Base-by-base conservation (phyloP, 1,139 yeast genomes). In the Geotrichum siamense region DNA sequence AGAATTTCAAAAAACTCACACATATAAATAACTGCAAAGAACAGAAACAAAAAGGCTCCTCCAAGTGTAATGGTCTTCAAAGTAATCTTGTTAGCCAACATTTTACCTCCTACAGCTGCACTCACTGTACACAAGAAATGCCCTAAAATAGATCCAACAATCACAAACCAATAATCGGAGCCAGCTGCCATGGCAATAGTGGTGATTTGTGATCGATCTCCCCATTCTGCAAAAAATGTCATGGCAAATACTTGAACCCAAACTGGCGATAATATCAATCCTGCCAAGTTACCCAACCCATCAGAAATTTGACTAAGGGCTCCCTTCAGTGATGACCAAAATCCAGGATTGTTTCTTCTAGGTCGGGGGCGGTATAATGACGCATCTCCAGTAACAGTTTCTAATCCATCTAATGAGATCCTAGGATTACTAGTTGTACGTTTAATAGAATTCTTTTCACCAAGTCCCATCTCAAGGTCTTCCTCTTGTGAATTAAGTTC, bases 181-280 rank as follows among this genome's bases (percentile, higher is more conserved):
- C 96, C 96, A 1, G 98, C 96, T 39, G 97, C 97, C 94, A 91
- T 83, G 43, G 98, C 98, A 58, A 91, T 87, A 34, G 96, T 93
- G 30, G 97, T 96, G 44, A 91, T 86, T 67, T 91, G 99, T 12
- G 96, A 87, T 58, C 98, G 79, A 64, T 91, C 99, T 41, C 99
- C 99, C 94, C 97, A 87, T 68, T 91, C 99, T 48, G 96, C 98
- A 46, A 91, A 70, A 62, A 93, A 93, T 1, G 96, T 86, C 97
- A 93, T 89, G 44, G 81, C 79, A 61, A 91, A 91, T 3, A 91
- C 93, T 67, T 91, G 96, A 54, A 89, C 82, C 89, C 95, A 91
- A 13, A 80, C 69, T 2, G 98, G 98, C 4, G 95, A 82, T 43
- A 91, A 69, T 13, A 87, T 67, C 49, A 79, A 75, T 2, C 77